Base-by-base conservation (phyloP, 257 asterid genomes). In the Gentiana dahurica region DNA sequence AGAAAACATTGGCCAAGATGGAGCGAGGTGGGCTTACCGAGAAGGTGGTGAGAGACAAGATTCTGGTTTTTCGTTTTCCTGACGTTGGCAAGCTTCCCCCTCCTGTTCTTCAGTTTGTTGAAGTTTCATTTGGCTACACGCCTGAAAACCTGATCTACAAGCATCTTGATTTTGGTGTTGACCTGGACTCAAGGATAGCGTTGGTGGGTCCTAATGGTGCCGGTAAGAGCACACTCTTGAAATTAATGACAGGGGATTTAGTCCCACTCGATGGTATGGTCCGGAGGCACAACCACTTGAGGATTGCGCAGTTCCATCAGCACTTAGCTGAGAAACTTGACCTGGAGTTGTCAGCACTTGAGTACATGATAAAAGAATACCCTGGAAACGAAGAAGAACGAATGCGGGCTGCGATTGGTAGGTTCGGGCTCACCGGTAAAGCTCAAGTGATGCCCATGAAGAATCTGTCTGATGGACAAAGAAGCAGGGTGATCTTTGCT, bases 131-230 rank as follows among this genome's bases (percentile, higher is more conserved):
- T 46, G 97, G 99, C 53, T 92, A 92, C 62, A 88, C 92, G 0
- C 94, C 94, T 1, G 99, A 88, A 3, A 83, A 84, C 68, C 91
- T 88, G 55, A 79, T 92, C 65, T 88, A 92, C 76, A 92, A 88
- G 84, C 75, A 71, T 59, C 52, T 92, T 6, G 99, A 92, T 52
- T 92, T 92, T 61, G 99, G 99, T 12, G 99, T 92, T 1, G 99
- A 92, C 79, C 86, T 89, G 1, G 99, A 92, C 65, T 88, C 99
- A 1, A 77, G 99, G 63, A 77, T 92, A 2, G 99, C 99, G 12
- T 79, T 92, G 36, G 99, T 92, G 55, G 99, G 99, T 8, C 99
- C 99, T 51, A 92, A 92, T 59, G 99, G 99, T 24, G 99, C 99
- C 11, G 99, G 99, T 3, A 92, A 92, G 68, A 92, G 99, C 65